Conservation (phyloP, 768 basidiomycete genomes). For the Lactarius trivialis region DNA sequence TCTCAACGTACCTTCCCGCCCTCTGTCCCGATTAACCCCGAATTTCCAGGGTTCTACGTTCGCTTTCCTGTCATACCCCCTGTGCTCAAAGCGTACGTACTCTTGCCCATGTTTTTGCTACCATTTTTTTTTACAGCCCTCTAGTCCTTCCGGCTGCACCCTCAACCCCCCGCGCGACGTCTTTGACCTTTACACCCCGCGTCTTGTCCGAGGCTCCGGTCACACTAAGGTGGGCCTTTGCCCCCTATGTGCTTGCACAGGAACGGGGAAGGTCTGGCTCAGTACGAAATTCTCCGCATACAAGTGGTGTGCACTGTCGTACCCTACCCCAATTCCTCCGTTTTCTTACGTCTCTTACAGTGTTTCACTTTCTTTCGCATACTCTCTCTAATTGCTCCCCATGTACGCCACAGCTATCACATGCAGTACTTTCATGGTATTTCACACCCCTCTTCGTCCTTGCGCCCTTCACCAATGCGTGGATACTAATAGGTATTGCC, state of each 20-base stretch:
- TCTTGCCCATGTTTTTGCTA: neutral
- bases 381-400: neutral
- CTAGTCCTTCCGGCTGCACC: conserved; percentile 33
- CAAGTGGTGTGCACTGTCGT: conserved; percentile 52
- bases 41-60: conserved; percentile 61
- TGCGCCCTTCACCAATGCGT: neutral
- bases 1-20: conserved; percentile 48
- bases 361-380: neutral
- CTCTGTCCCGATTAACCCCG: conserved; percentile 38
- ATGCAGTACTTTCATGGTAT: conserved; percentile 76
- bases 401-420: conserved; percentile 50
- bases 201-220: conserved; percentile 67
- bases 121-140: neutral
- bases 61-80: conserved; percentile 55
- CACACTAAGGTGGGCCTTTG: conserved; percentile 67
- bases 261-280: conserved; percentile 62
- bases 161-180: conserved; percentile 55
- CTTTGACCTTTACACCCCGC: conserved; percentile 71
- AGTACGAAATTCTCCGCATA: conserved; percentile 77
- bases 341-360: conserved; percentile 6
- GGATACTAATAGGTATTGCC: conserved; percentile 51
- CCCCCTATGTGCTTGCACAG: conserved; percentile 70
- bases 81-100: conserved; percentile 8
- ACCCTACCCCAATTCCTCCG: neutral
- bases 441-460: conserved; percentile 12